Base-by-base conservation (phyloP, 2,329 filamentous ascomycete genomes). In the Nemania diffusa region DNA sequence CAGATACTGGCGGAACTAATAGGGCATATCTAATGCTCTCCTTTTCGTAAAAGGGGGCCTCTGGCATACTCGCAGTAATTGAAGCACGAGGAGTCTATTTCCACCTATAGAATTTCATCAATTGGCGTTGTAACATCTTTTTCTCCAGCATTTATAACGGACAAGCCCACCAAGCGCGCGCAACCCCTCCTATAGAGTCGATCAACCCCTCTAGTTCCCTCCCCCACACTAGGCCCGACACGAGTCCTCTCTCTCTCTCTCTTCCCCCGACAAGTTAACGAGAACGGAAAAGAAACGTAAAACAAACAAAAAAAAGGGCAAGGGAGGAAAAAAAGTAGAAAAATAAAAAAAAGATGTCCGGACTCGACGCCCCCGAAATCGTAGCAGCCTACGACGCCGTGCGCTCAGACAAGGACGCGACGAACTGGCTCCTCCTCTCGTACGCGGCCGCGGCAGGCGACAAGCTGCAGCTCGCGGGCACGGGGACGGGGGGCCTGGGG, bases 351-450 rank as follows among this genome's bases (percentile, higher is more conserved):
- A 70, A 20, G 0, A 89, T 89, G 87, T 88, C 86, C 70, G 85
- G 85, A 73, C 79, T 84, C 76, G 81, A 88, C 76, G 78, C 83
- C 64, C 83, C 88, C 76, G 88, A 90, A 51, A 86, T 91, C 74
- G 81, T 84, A 62, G 82, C 84, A 60, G 90, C 89, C 71, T 91
- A 91, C 83, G 87, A 91, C 29, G 85, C 87, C 67, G 88, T 91
- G 64, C 88, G 89, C 68, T 87, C 84, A 72, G 89, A 91, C 84
- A 90, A 90, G 78, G 85, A 90, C 68, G 79, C 82, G 64, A 87
- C 84, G 69, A 91, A 89, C 80, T 92, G 89, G 89, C 84, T 92
- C 24, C 83, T 92, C 64, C 83, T 92, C 72, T 89, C 88, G 71
- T 87, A 90, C 79, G 83, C 85, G 11, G 79, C 81, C 2, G 79